A percentile compares a stretch with the other conserved stretches of the same genome.
Evolutionary conservation across 345 rosid species (phyloP).

Genomic region (Syzygium aromaticum): DNA sequence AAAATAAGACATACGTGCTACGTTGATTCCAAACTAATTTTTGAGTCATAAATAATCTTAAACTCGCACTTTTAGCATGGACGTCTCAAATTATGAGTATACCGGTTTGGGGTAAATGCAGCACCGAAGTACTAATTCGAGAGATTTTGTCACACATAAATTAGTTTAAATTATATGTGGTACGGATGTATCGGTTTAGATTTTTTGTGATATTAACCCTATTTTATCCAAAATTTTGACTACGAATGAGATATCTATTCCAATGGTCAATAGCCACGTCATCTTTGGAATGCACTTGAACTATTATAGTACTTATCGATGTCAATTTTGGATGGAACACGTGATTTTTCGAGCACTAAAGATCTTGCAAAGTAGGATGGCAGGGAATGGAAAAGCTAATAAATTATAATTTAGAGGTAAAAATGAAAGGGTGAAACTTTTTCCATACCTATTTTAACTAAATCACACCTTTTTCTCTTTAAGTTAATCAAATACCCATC

Average conservation of each 20-base stretch:
- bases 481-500: not conserved
- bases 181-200: too few relatives aligned
- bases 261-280: not conserved
- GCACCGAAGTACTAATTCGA: too few relatives aligned
- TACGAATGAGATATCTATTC: not conserved
- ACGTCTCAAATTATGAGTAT: too few relatives aligned
- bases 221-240: not conserved
- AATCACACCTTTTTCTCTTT: not conserved
- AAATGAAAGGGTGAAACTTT: not conserved
- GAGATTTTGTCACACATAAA: too few relatives aligned
- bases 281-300: not conserved
- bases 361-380: not conserved
- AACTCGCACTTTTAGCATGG: too few relatives aligned
- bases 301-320: not conserved
- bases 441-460: not conserved
- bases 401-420: not conserved
- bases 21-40: too few relatives aligned
- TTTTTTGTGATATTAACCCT: too few relatives aligned
- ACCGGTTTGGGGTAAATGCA: too few relatives aligned
- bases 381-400: not conserved
- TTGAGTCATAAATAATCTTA: too few relatives aligned
- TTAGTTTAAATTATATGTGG: too few relatives aligned
- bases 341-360: not conserved
- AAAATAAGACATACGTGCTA: too few relatives aligned
- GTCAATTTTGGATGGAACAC: not conserved